These are phyloP conservation scores for Trichosporon inkin DNA, from an alignment of 1,284 basidiomycete genomes.

Conservation along the genomic window DNA sequence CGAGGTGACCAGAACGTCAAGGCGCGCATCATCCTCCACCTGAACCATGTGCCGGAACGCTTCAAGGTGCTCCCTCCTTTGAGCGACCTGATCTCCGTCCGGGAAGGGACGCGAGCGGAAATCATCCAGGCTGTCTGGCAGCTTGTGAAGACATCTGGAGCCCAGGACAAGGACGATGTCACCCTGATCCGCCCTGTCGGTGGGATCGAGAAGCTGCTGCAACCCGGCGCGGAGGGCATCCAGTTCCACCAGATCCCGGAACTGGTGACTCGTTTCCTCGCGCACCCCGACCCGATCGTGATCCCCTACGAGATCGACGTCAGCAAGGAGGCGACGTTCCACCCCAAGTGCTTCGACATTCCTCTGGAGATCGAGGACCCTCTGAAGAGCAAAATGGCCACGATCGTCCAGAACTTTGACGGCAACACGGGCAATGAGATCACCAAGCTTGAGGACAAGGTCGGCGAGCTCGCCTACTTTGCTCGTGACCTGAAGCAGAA, in stretches of 20 bases:
- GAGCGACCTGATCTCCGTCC: slow-evolving; percentile 69
- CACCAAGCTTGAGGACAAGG: slow-evolving; percentile 79
- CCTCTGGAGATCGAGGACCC: slow-evolving; percentile 86
- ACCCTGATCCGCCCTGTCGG: slow-evolving; percentile 73
- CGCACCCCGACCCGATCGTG: slow-evolving; percentile 74
- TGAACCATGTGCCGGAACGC: slow-evolving; percentile 81
- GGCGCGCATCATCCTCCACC: slow-evolving; percentile 71
- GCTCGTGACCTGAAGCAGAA: slow-evolving; percentile 81
- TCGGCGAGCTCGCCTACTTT: slow-evolving; percentile 71
- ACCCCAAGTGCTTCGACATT: slow-evolving; percentile 72
- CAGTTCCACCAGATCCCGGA: slow-evolving; percentile 81
- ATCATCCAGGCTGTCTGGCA: slow-evolving; percentile 85
- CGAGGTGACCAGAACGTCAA: slow-evolving; percentile 74
- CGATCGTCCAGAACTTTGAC: slow-evolving; percentile 66
- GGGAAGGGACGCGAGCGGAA: slow-evolving; percentile 78
- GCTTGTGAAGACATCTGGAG: slow-evolving; percentile 78
- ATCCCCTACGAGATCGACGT: slow-evolving; percentile 62
- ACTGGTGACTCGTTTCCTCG: slow-evolving; percentile 72
- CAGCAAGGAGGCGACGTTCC: slow-evolving; percentile 44
- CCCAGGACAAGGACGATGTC: slow-evolving; percentile 87
- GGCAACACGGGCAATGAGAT: slow-evolving; percentile 64
- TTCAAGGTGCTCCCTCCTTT: slow-evolving; percentile 78
- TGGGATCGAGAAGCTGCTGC: slow-evolving; percentile 57
- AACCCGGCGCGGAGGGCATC: slow-evolving; percentile 59
- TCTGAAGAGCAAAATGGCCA: slow-evolving; percentile 69